Conservation (phyloP, 2,329 filamentous ascomycete species). For the Teratosphaeriaceae sp. region DNA sequence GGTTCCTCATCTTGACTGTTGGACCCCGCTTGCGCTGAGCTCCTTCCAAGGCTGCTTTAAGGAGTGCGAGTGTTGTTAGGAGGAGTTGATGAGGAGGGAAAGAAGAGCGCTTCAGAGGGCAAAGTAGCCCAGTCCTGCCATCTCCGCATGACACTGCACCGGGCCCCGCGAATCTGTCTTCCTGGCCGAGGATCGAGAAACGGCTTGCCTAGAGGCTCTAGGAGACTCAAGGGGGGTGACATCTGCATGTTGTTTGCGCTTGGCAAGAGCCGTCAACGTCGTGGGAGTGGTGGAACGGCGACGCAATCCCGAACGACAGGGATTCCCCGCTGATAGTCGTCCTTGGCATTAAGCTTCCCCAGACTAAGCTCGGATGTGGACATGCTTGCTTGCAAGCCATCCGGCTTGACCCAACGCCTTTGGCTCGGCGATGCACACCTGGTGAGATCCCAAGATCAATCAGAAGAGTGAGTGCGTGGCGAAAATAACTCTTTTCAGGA, state of each 20-base stretch:
- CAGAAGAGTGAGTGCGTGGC: too few relatives aligned
- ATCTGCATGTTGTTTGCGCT: neutral
- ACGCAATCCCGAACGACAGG: neutral
- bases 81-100: neutral
- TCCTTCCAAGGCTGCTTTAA: neutral
- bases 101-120: neutral
- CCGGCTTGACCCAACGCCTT: too few relatives aligned
- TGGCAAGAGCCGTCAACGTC: neutral
- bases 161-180: too few relatives aligned
- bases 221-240: neutral
- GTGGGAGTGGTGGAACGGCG: neutral
- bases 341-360: neutral
- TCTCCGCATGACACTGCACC: too few relatives aligned
- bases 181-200: neutral
- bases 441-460: too few relatives aligned
- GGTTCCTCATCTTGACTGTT: slow-evolving; percentile 13
- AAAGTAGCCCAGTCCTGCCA: neutral
- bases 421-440: too few relatives aligned
- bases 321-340: neutral
- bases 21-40: too few relatives aligned
- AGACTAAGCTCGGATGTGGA: neutral
- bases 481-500: too few relatives aligned
- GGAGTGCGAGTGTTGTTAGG: neutral
- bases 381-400: too few relatives aligned
- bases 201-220: too few relatives aligned